Evolutionary conservation across 345 rosid genomes (phyloP).

Genomic region (Murraya koenigii): DNA sequence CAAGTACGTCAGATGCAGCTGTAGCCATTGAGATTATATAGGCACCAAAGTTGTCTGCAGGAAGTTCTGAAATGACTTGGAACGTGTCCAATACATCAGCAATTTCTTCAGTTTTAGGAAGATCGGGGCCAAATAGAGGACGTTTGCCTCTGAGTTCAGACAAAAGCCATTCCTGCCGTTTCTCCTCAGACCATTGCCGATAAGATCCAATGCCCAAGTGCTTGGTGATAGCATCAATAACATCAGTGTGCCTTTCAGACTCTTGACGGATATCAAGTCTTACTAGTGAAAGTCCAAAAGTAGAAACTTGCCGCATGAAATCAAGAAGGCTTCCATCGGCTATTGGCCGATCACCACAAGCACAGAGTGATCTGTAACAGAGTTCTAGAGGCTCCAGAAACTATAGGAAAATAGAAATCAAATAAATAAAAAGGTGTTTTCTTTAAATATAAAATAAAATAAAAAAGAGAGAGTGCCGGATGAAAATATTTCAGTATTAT

Average conservation of each 20-base stretch:
- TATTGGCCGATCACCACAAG: conserved; percentile 81
- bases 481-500: background rate
- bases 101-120: conserved; percentile 86
- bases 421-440: conserved; percentile 1
- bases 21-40: conserved; percentile 98
- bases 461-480: too few relatives aligned
- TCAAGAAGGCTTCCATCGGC: conserved; percentile 99
- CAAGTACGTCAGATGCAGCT: conserved; percentile 88
- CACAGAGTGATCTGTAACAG: conserved; percentile 83
- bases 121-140: conserved; percentile 95
- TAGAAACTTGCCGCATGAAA: conserved; percentile 92
- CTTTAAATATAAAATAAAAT: background rate
- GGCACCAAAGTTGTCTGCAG: conserved; percentile 82
- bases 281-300: conserved; percentile 94
- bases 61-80: conserved; percentile 82
- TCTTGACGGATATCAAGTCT: conserved; percentile 95
- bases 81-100: conserved; percentile 86
- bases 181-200: conserved; percentile 85
- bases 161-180: conserved; percentile 84
- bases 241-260: conserved; percentile 92
- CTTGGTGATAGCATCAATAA: conserved; percentile 80
- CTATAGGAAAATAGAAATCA: conserved; percentile 31
- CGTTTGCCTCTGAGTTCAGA: conserved; percentile 89
- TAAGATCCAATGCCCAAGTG: conserved; percentile 81
- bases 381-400: conserved; percentile 98